A percentile compares a stretch with the other conserved stretches of the same genome.
phyloP scores from a whole-genome alignment of 257 asterid species.

The Solanum paucissectum region DNA sequence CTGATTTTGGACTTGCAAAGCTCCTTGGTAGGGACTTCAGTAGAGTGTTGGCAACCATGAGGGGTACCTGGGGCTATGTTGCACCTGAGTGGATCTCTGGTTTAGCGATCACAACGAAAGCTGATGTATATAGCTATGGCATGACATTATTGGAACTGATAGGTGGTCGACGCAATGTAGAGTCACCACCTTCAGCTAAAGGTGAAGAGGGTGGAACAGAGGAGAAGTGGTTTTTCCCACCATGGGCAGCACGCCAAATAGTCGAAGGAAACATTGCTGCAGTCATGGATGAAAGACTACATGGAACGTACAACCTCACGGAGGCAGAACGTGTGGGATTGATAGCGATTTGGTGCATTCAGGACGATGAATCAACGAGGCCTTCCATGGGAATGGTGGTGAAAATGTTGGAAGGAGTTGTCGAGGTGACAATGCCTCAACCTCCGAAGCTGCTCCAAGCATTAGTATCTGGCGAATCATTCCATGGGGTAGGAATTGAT shows the following conservation, averaged over 20 bases:
- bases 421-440: constrained; percentile 49
- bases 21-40: constrained; percentile 69
- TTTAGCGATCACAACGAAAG: constrained; percentile 69
- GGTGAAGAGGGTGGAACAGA: constrained; percentile 32
- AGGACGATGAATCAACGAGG: constrained; percentile 58
- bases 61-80: constrained; percentile 84
- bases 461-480: constrained; percentile 73
- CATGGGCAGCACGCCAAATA: constrained; percentile 57
- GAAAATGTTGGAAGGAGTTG: constrained; percentile 84
- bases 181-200: constrained; percentile 43
- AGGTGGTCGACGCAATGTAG: constrained; percentile 63
- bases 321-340: constrained; percentile 52
- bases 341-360: constrained; percentile 74
- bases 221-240: constrained; percentile 68
- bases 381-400: constrained; percentile 85
- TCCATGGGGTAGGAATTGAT: constrained; percentile 37
- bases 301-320: constrained; percentile 16
- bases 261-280: constrained; percentile 42
- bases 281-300: constrained; percentile 51
- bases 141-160: constrained; percentile 64
- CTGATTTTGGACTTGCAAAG: constrained; percentile 80
- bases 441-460: constrained; percentile 82
- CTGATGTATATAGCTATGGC: constrained; percentile 77
- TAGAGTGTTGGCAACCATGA: constrained; percentile 59
- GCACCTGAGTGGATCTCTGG: constrained; percentile 93